Conservation (phyloP, 495 filamentous ascomycete genomes). For the Aspergillus sparsus region DNA sequence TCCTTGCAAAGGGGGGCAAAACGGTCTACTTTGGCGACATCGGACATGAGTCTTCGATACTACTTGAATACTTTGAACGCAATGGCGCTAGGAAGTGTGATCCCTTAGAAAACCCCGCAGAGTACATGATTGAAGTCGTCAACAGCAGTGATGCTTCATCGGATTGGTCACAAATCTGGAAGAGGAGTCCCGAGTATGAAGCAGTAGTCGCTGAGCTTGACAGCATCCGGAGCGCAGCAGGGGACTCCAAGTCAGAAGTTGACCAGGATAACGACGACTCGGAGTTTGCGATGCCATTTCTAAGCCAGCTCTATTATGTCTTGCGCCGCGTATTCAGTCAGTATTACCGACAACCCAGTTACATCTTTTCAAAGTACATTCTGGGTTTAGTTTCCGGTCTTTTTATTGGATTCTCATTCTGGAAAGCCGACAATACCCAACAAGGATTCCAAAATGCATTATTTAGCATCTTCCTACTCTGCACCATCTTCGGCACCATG, state of each 20-base stretch:
- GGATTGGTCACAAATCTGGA: constrained; percentile 80
- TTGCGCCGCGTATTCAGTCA: constrained; percentile 47
- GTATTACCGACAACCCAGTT: constrained; percentile 55
- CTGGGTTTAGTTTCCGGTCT: constrained; percentile 54
- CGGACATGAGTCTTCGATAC: constrained; percentile 65
- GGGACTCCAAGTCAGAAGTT: constrained; percentile 13
- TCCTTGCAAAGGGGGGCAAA: constrained; percentile 75
- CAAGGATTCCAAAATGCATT: constrained; percentile 83
- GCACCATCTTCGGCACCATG: constrained; percentile 70
- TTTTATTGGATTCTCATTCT: constrained; percentile 91
- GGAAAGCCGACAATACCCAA: constrained; percentile 60
- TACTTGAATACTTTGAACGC: constrained; percentile 74
- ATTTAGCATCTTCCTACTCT: constrained; percentile 78
- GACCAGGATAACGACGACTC: constrained; percentile 24
- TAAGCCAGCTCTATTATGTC: constrained; percentile 48
- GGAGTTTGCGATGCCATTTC: constrained; percentile 56
- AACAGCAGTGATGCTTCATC: constrained; percentile 57
- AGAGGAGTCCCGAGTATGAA: constrained; percentile 63
- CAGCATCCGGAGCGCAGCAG: constrained; percentile 48
- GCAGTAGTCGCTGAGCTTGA: constrained; percentile 66
- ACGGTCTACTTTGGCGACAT: constrained; percentile 90
- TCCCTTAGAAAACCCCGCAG: constrained; percentile 73
- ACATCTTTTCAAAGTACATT: constrained; percentile 51
- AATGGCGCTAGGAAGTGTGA: constrained; percentile 70
- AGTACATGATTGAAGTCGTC: constrained; percentile 89